phyloP scores from a whole-genome alignment of 2,329 filamentous ascomycete genomes.

The Pseudopyrenochaeta lycopersici region DNA sequence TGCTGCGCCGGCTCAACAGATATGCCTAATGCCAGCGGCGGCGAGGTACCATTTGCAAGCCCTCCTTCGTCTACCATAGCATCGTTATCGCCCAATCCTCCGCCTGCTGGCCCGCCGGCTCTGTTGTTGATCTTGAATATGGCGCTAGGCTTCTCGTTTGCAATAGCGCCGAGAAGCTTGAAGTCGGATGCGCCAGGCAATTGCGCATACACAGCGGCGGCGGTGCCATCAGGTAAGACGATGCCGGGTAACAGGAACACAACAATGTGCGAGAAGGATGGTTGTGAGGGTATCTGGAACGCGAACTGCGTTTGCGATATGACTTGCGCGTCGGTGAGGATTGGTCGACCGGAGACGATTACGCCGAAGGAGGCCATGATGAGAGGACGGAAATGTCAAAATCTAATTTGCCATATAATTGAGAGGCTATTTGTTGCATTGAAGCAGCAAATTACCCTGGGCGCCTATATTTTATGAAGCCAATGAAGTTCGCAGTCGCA shows the following conservation, averaged over 20 bases:
- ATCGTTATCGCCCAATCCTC: slow-evolving; percentile 57
- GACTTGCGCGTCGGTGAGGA: slow-evolving; percentile 65
- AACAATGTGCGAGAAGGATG: slow-evolving; percentile 76
- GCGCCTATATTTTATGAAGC: slow-evolving; percentile 1
- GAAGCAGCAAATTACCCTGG: slow-evolving; percentile 4
- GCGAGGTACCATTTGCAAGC: slow-evolving; percentile 19
- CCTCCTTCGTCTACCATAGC: slow-evolving; percentile 56
- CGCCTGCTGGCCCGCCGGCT: slow-evolving; percentile 47
- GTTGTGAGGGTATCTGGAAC: slow-evolving; percentile 71
- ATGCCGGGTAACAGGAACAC: slow-evolving; percentile 87
- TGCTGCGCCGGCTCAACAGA: slow-evolving; percentile 78
- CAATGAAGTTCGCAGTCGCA: slow-evolving; percentile 1
- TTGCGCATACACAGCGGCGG: slow-evolving; percentile 90
- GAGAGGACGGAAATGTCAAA: background rate
- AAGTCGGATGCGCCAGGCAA: slow-evolving; percentile 71
- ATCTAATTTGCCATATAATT: background rate
- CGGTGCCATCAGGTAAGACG: slow-evolving; percentile 75
- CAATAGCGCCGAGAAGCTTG: slow-evolving; percentile 87
- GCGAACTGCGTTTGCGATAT: slow-evolving; percentile 69
- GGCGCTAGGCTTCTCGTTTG: slow-evolving; percentile 87
- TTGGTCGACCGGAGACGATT: slow-evolving; percentile 67
- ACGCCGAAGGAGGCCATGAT: slow-evolving; percentile 66
- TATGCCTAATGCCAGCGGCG: slow-evolving; percentile 75
- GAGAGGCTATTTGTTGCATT: background rate
- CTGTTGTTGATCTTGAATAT: slow-evolving; percentile 78